Percentiles rank a stretch among this genome's conserved stretches.
Conservation (phyloP, 108 stramenopile species). For the Conticribra weissflogii region DNA sequence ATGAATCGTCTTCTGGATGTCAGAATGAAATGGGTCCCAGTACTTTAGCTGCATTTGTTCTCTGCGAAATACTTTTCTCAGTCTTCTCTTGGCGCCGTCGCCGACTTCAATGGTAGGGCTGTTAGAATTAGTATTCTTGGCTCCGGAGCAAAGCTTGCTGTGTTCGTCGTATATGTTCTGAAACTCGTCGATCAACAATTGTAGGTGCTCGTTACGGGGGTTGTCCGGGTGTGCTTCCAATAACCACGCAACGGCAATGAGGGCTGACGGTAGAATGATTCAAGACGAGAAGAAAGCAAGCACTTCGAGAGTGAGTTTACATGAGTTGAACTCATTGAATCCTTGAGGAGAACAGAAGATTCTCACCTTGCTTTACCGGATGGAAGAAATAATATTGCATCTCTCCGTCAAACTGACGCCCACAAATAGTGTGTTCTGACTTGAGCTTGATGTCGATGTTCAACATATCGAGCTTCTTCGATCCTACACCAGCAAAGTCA, state of each 20-base stretch:
- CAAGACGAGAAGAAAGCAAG: slow-evolving; percentile 46
- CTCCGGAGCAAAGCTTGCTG: slow-evolving; percentile 28
- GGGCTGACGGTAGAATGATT: slow-evolving; percentile 11
- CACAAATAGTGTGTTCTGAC: slow-evolving; percentile 69
- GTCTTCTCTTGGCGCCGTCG: neutral
- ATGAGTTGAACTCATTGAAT: slow-evolving; percentile 36
- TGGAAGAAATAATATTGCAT: slow-evolving; percentile 82
- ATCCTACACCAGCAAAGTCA: slow-evolving; percentile 60
- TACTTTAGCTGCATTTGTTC: slow-evolving; percentile 30
- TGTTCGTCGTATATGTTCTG: slow-evolving; percentile 61
- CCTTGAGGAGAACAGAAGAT: slow-evolving; percentile 30
- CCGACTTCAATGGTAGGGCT: neutral
- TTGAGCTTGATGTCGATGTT: slow-evolving; percentile 85
- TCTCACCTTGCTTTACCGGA: slow-evolving; percentile 25
- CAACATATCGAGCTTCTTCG: slow-evolving; percentile 59
- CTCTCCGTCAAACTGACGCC: slow-evolving; percentile 69
- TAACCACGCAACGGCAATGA: slow-evolving; percentile 23
- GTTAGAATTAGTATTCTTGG: neutral
- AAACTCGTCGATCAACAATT: slow-evolving; percentile 46
- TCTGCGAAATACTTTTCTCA: slow-evolving; percentile 1
- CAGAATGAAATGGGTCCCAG: slow-evolving; percentile 70
- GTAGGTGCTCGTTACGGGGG: slow-evolving; percentile 46
- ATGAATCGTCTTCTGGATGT: slow-evolving; percentile 61
- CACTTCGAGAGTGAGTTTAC: slow-evolving; percentile 42
- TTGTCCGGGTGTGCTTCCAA: slow-evolving; percentile 14